Base-by-base conservation (phyloP, 2,329 filamentous ascomycete species). In the Diaporthe humulicola region DNA sequence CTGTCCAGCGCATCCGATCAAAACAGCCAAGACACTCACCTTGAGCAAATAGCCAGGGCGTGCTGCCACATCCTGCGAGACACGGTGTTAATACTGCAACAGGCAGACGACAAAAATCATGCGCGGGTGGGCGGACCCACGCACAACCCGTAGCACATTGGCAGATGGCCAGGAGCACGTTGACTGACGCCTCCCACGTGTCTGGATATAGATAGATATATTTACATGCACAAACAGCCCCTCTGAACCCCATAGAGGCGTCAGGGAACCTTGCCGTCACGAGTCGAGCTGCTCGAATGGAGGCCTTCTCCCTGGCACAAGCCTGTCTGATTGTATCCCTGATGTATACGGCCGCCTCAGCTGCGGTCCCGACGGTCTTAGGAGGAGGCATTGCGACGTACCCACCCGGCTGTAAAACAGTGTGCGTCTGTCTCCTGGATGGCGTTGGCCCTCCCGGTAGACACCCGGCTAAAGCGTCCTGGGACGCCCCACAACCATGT, bases 11-110 rank as follows among this genome's bases (percentile, higher is more conserved):
- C 33, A 30, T 22, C 38, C 15, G 25, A 45, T 14, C 7, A 42
- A 28, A 60, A 28, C 36, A 45, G n/a, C 38, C 58, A 61, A 61
- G 58, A 61, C 15, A 61, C 38, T 19, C n/a, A 61, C 40, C 38
- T 30, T 42, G 58, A 15, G 36, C 5, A 42, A 14, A 28, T 10
- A 25, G 25, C 36, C 40, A 33, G 4, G 40, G 40, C 25, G 6
- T 33, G 40, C 28, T 28, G 19, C 33, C 6, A 10, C 19, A n/a
- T 50, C 22, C 14, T 50, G 28, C 30, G 17, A 48, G 28, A 50
- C 30, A 50, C 42, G 42, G 9, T 22, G 45, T 50, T 28, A 17
- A 36, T 1, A 52, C 22, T 50, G 33, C 25, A 36, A 38, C 45
- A 67, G 45, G 33, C 45, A 38, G 30, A 22, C 45, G 8, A 48